phyloP scores from a whole-genome alignment of 495 filamentous ascomycete species.

The Trichocladium uniseriatum region DNA sequence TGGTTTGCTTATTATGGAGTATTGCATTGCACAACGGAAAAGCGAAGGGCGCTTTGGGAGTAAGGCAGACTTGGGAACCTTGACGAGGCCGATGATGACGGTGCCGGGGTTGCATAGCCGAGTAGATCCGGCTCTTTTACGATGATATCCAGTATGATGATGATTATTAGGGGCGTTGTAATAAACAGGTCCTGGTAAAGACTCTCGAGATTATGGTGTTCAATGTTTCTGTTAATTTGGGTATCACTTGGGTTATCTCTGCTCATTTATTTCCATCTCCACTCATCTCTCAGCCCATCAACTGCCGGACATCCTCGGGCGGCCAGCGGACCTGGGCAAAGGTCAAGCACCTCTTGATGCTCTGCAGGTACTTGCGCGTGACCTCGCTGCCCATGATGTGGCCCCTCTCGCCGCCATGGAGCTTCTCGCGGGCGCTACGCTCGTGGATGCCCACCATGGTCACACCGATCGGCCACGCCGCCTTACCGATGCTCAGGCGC shows the following conservation, averaged over 20 bases:
- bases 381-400: slow-evolving; percentile 96
- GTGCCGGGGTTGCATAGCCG: background rate
- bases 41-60: background rate
- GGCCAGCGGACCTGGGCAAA: slow-evolving; percentile 97
- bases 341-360: slow-evolving; percentile 92
- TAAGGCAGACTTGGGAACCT: background rate
- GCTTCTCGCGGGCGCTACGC: slow-evolving; percentile 84
- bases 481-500: slow-evolving; percentile 90
- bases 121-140: background rate
- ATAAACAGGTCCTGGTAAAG: no score
- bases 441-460: slow-evolving; percentile 99
- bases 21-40: background rate
- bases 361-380: slow-evolving; percentile 91
- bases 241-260: slow-evolving; percentile 6
- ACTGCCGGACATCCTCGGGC: slow-evolving; percentile 80
- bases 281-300: slow-evolving; percentile 72
- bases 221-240: background rate
- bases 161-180: background rate
- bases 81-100: background rate
- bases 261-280: slow-evolving; percentile 1
- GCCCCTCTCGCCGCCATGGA: slow-evolving; percentile 82
- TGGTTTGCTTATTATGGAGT: background rate
- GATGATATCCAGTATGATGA: background rate
- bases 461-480: slow-evolving; percentile 97
- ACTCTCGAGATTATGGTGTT: no score